phyloP scores from a whole-genome alignment of 2,329 filamentous ascomycete genomes.

The Thielaviopsis musarum region DNA sequence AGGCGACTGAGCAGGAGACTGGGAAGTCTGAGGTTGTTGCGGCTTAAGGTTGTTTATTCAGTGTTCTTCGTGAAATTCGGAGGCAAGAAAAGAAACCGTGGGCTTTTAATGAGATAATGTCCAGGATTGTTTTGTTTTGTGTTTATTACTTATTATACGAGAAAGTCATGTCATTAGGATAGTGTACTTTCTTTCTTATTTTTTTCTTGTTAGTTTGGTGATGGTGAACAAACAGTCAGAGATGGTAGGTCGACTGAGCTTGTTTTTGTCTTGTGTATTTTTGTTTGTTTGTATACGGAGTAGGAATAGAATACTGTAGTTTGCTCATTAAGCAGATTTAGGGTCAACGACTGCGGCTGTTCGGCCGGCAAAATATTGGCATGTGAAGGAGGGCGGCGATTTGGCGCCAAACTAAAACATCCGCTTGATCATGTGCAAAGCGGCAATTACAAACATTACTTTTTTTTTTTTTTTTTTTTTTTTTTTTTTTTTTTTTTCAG shows the following conservation, averaged over 20 bases:
- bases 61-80: background rate
- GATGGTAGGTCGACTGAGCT: too few relatives aligned
- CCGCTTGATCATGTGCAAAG: background rate
- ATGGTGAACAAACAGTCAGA: background rate
- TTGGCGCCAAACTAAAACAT: background rate
- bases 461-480: background rate
- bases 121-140: background rate
- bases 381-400: background rate
- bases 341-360: background rate
- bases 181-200: background rate
- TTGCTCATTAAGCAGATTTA: background rate
- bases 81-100: background rate
- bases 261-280: too few relatives aligned
- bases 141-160: background rate
- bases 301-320: background rate
- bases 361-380: background rate
- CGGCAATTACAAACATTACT: background rate
- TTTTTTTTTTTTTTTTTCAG: too few relatives aligned
- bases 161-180: background rate
- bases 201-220: background rate
- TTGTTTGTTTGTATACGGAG: too few relatives aligned
- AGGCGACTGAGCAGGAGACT: background rate
- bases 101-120: background rate
- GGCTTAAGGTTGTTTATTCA: background rate
- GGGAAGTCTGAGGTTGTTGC: background rate